Percentiles rank a stretch among this genome's conserved stretches.
Conservation (phyloP, 352 stramenopile genomes). For the Globisporangium iwayamae region DNA sequence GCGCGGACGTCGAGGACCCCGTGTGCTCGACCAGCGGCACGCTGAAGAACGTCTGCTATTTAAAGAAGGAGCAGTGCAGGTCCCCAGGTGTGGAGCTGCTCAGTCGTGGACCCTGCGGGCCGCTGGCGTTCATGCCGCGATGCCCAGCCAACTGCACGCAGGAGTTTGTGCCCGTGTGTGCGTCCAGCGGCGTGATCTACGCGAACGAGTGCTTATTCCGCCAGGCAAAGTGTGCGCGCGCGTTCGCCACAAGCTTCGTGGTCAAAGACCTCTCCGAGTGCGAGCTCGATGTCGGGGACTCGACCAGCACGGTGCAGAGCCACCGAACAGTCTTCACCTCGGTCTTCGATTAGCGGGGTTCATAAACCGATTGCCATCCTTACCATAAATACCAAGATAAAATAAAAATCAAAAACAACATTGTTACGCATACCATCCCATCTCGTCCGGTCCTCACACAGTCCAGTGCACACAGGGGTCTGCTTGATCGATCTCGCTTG, state of each 20-base stretch:
- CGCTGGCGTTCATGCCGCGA: slow-evolving; percentile 10
- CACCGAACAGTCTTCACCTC: slow-evolving; percentile 12
- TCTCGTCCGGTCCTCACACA: neutral
- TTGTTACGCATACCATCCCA: slow-evolving; percentile 10
- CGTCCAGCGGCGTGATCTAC: slow-evolving; percentile 46
- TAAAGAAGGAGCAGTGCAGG: slow-evolving; percentile 29
- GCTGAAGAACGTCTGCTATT: slow-evolving; percentile 45
- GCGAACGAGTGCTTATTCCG: slow-evolving; percentile 55
- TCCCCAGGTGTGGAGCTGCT: slow-evolving; percentile 22
- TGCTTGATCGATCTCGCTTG: neutral
- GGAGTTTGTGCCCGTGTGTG: slow-evolving; percentile 42
- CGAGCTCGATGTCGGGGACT: slow-evolving; percentile 17
- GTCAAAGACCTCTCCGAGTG: slow-evolving; percentile 23
- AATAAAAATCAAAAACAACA: slow-evolving; percentile 6
- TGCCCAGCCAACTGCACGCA: slow-evolving; percentile 39
- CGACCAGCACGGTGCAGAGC: slow-evolving; percentile 9
- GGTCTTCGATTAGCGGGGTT: slow-evolving; percentile 12
- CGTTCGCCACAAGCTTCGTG: slow-evolving; percentile 13
- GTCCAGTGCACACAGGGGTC: neutral
- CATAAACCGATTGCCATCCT: slow-evolving; percentile 4
- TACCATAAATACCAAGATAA: neutral
- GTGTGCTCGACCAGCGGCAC: slow-evolving; percentile 49
- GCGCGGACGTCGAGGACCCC: slow-evolving; percentile 34
- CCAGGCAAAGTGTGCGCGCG: slow-evolving; percentile 38
- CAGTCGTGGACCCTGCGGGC: slow-evolving; percentile 24